Percentiles rank a stretch among this genome's conserved stretches.
Conservation (phyloP, 2,329 filamentous ascomycete genomes). For the Colletotrichum liaoningense region DNA sequence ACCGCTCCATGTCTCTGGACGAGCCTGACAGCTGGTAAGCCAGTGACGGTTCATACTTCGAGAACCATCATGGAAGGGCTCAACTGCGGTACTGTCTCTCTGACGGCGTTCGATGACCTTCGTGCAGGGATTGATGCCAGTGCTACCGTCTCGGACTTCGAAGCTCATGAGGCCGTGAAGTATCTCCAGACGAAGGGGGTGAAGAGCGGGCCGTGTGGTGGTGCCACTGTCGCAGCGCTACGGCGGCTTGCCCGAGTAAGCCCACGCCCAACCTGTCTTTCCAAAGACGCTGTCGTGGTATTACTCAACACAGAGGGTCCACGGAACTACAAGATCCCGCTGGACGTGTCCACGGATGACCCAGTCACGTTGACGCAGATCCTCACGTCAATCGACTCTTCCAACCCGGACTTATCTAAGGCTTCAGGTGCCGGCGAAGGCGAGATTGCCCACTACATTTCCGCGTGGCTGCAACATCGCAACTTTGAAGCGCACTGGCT, state of each 20-base stretch:
- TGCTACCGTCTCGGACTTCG: conserved; percentile 69
- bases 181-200: conserved; percentile 62
- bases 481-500: conserved; percentile 62
- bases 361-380: conserved; percentile 54
- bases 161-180: conserved; percentile 69
- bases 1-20: conserved; percentile 69
- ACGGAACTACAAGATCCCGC: conserved; percentile 62
- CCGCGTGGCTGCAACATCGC: conserved; percentile 62
- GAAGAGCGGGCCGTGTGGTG: conserved; percentile 71
- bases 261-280: conserved; percentile 47
- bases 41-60: conserved; percentile 63
- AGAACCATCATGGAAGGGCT: conserved; percentile 80
- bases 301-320: conserved; percentile 75
- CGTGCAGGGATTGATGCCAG: conserved; percentile 68
- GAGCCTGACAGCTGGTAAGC: conserved; percentile 60
- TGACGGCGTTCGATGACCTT: conserved; percentile 72
- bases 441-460: conserved; percentile 57
- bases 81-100: conserved; percentile 77
- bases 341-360: conserved; percentile 54
- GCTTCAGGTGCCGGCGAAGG: conserved; percentile 57
- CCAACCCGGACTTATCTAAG: conserved; percentile 56
- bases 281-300: conserved; percentile 67
- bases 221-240: conserved; percentile 68
- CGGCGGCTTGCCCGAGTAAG: conserved; percentile 51
- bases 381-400: conserved; percentile 61